These are phyloP conservation scores for Lagenaria siceraria DNA, from an alignment of 306 rosid species.

Conservation along the genomic window DNA sequence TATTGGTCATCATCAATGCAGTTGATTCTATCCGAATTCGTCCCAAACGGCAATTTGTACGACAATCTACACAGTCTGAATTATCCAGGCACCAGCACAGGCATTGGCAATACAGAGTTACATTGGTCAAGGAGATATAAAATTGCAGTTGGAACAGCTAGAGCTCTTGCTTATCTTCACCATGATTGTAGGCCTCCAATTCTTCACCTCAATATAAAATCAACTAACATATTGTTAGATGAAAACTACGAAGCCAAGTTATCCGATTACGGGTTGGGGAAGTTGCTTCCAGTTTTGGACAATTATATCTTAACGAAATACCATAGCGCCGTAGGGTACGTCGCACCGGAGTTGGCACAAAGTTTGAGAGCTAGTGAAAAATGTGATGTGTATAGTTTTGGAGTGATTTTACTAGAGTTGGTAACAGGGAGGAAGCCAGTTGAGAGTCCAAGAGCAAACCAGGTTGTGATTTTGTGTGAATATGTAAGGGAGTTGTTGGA, in stretches of 20 bases:
- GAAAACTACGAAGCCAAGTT: slow-evolving; percentile 70
- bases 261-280: slow-evolving; percentile 84
- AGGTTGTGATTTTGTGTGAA: slow-evolving; percentile 87
- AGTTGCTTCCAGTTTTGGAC: slow-evolving; percentile 83
- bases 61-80: slow-evolving; percentile 73
- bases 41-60: slow-evolving; percentile 69
- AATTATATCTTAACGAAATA: slow-evolving; percentile 63
- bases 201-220: slow-evolving; percentile 94
- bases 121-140: slow-evolving; percentile 73
- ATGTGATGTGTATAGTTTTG: slow-evolving; percentile 90
- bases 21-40: slow-evolving; percentile 78
- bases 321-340: slow-evolving; percentile 82
- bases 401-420: slow-evolving; percentile 86
- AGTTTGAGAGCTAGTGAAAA: slow-evolving; percentile 79
- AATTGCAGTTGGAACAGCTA: slow-evolving; percentile 83
- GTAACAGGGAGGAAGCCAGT: slow-evolving; percentile 96
- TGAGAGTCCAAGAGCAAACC: slow-evolving; percentile 69
- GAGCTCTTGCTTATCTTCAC: slow-evolving; percentile 88
- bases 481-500: slow-evolving; percentile 69
- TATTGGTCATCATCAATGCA: slow-evolving; percentile 96
- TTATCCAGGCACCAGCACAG: slow-evolving; percentile 72
- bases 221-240: slow-evolving; percentile 79
- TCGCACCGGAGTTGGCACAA: slow-evolving; percentile 94
- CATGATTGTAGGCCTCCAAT: slow-evolving; percentile 85
- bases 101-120: slow-evolving; percentile 50